Evolutionary conservation across 108 stramenopile genomes (phyloP), one percentile per base, ranked within the genome.

Genomic region (Stephanodiscus minutulus): DNA sequence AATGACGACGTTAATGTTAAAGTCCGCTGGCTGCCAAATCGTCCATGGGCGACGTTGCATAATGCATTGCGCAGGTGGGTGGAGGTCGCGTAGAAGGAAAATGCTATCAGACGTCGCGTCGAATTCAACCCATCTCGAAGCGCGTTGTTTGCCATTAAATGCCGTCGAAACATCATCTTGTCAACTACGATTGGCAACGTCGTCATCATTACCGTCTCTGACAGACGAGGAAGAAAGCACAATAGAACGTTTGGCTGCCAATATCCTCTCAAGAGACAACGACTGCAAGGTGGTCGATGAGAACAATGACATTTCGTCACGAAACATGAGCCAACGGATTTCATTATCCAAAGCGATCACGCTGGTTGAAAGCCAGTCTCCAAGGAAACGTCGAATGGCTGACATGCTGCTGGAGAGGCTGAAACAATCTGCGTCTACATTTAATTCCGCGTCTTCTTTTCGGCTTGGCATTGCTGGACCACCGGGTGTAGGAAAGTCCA

Each of bases 391-490:
- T 50, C 53, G 79, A 24, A 87, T 91, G 73, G 89, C 81, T 2
- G 83, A 90, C 63, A 48, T 85, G 15, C 63, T 93, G 54, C 77
- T 93, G 27, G 77, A 85, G 39, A 58, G 61, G 48, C 60, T 79
- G 1, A 44, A 62, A 61, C 46, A 72, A 57, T 47, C 50, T 58
- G 53, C 66, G 59, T 52, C 41, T n/a, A 18, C 31, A 8, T n/a
- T 28, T 12, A 54, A 41, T 39, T 10, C 37, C 58, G 24, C 18
- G 15, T 35, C 59, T 39, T 66, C 86, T 4, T 90, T 95, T 79
- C 87, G 93, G 13, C 67, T 95, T 49, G 94, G 94, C 0, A 73
- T 95, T 49, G 90, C 91, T 12, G 94, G 94, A 1, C 87, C 91
- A 3, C 94, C 94, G 5, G 87, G 87, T 11, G 83, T 74, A 7